Base-by-base conservation (phyloP, 371 early-diverging fungal species). In the Rhizopus microsporus region DNA sequence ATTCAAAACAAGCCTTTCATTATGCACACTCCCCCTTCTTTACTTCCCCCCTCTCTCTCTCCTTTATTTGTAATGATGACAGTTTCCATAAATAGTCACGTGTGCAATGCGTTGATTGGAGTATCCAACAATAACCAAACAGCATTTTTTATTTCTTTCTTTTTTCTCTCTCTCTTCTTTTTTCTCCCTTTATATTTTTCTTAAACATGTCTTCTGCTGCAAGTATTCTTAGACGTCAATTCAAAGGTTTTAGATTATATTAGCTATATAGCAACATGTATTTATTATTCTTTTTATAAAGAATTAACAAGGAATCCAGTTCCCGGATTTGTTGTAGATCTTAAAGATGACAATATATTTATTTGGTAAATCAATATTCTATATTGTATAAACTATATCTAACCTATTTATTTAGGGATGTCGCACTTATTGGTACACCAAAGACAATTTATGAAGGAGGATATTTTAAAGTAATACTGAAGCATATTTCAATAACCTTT, bases 381-480 rank as follows among this genome's bases (percentile, higher is more conserved):
- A 32, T 23, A 10, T 54, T 15, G 32, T 29, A 7, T 45, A 65
- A 59, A 3, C 33, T 32, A 12, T 6, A 9, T n/a, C 23, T 15
- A 33, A 40, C n/a, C 44, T 23, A 5, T 17, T 42, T 23, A 7
- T 43, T 15, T 53, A 82, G 84, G 93, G 90, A 91, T 61, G 86
- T 95, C 45, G 82, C 91, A 54, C 89, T 93, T 56, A 86, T 95
- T 46, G 93, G 93, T 4, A 91, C 93, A 37, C 84, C 87, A 56
- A 89, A 87, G 43, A 95, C 94, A 8, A 82, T 89, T 23, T 95
- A 90, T 48, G 95, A 95, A 72, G 92, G 91, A 47, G 96, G 94
- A 8, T 91, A 93, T 64, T 93, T 93, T 77, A 92, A 88, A 76
- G 93, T 93, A 75, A 49, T 16, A 38, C 5, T 44, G 31, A 13